phyloP scores from a whole-genome alignment of 1,284 basidiomycete genomes.

The Tilletia horrida region DNA sequence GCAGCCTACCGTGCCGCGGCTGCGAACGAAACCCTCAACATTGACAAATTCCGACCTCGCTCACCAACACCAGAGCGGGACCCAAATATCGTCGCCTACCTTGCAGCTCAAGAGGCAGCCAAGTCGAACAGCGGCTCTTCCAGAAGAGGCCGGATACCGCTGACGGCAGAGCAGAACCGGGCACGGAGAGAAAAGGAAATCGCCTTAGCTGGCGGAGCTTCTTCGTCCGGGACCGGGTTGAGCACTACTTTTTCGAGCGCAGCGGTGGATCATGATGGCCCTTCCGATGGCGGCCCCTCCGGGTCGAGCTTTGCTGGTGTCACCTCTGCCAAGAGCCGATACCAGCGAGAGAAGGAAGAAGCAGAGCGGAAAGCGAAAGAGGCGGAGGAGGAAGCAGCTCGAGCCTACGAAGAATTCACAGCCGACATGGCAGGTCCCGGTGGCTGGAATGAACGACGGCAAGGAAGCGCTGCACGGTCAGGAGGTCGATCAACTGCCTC shows the following conservation, averaged over 20 bases:
- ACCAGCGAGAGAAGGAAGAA: conserved; percentile 41
- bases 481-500: conserved; percentile 1
- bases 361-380: conserved; percentile 37
- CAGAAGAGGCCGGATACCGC: neutral
- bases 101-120: neutral
- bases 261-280: neutral
- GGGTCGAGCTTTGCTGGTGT: neutral
- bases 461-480: neutral
- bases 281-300: neutral
- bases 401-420: conserved; percentile 43
- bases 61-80: conserved; percentile 6
- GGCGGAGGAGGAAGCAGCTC: conserved; percentile 35
- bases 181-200: neutral
- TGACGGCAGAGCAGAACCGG: conserved; percentile 12
- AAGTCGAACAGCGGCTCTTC: neutral
- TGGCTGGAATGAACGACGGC: conserved; percentile 29
- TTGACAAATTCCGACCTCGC: conserved; percentile 10
- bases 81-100: conserved; percentile 6
- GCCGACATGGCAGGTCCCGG: conserved; percentile 43
- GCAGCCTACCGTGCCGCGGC: neutral
- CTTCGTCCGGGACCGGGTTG: neutral
- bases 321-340: conserved; percentile 32
- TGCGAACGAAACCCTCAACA: conserved; percentile 10
- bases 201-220: neutral
- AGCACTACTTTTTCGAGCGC: neutral